Percentiles rank a stretch among this genome's conserved stretches.
phyloP scores from a whole-genome alignment of 495 filamentous ascomycete species.

The Hyaloscypha hepaticicola region DNA sequence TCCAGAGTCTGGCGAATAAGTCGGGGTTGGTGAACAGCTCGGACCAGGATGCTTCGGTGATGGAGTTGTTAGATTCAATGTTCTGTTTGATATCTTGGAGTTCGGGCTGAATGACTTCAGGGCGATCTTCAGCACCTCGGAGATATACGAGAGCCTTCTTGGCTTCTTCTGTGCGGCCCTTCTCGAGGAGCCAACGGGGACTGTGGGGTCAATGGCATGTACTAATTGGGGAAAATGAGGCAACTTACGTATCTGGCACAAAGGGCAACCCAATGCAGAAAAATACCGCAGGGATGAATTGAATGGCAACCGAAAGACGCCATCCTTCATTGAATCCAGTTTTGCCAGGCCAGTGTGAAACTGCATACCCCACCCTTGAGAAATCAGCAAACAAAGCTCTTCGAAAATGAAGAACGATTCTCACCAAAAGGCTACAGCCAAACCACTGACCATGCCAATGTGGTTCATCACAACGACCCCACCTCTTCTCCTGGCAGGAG shows the following conservation, averaged over 20 bases:
- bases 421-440: constrained; percentile 54
- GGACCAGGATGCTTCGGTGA: constrained; percentile 71
- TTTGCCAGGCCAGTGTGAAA: constrained; percentile 44
- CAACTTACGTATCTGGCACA: constrained; percentile 27
- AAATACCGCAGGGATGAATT: constrained; percentile 43
- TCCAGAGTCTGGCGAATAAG: constrained; percentile 56
- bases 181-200: constrained; percentile 60
- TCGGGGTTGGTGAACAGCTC: constrained; percentile 36
- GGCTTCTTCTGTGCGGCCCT: constrained; percentile 49
- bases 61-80: constrained; percentile 19
- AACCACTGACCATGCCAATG: constrained; percentile 52
- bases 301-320: constrained; percentile 46
- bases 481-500: constrained; percentile 50
- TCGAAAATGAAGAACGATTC: constrained; percentile 1
- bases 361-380: constrained; percentile 33
- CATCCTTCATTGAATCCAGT: constrained; percentile 47
- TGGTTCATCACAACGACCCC: constrained; percentile 58
- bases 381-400: background rate
- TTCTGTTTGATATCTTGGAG: constrained; percentile 70
- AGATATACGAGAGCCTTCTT: constrained; percentile 53
- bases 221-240: background rate
- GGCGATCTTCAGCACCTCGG: constrained; percentile 53
- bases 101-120: constrained; percentile 66
- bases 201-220: constrained; percentile 31
- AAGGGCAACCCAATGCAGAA: constrained; percentile 43